These are phyloP conservation scores for Wickerhamomyces pijperi DNA, from an alignment of 805 yeast species.

Conservation along the genomic window DNA sequence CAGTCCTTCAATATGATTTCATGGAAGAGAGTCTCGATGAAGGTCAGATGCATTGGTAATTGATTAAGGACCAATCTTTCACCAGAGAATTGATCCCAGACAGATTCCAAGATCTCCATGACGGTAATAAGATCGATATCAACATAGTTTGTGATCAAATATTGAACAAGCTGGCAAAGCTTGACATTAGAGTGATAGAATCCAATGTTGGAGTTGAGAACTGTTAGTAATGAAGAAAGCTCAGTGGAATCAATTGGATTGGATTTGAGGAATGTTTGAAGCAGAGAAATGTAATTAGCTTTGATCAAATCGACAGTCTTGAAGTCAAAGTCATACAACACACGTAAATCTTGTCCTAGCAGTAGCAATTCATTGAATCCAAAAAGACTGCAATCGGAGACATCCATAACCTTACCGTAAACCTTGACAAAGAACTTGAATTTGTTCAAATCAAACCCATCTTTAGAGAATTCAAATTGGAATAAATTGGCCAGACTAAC, in stretches of 20 bases:
- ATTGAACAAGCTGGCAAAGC: conserved; percentile 10
- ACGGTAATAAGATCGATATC: conserved; percentile 15
- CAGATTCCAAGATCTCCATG: conserved; percentile 24
- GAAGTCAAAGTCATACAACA: conserved; percentile 8
- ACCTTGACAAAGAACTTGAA: conserved; percentile 19
- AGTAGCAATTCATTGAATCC: conserved; percentile 8
- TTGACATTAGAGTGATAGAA: conserved; percentile 5
- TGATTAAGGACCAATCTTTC: conserved; percentile 59
- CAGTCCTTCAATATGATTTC: conserved; percentile 29
- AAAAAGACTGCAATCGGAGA: conserved; percentile 4
- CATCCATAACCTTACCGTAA: conserved; percentile 11
- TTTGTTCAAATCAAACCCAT: conserved; percentile 14
- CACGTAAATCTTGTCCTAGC: conserved; percentile 1
- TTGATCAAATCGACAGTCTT: conserved; percentile 21
- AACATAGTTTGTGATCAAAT: conserved; percentile 9
- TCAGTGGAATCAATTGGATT: conserved; percentile 6
- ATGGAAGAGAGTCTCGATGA: conserved; percentile 42
- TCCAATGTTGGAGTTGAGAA: conserved; percentile 1
- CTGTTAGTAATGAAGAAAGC: background rate
- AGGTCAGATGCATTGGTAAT: conserved; percentile 43
- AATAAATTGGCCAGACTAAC: conserved; percentile 11
- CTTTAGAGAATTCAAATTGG: conserved; percentile 6
- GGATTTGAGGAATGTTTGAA: conserved; percentile 11
- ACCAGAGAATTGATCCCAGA: conserved; percentile 50
- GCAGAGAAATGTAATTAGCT: conserved; percentile 17